Evolutionary conservation across 805 yeast species (phyloP), one percentile per base, ranked within the genome.

Genomic region (Ogataea ganodermae): DNA sequence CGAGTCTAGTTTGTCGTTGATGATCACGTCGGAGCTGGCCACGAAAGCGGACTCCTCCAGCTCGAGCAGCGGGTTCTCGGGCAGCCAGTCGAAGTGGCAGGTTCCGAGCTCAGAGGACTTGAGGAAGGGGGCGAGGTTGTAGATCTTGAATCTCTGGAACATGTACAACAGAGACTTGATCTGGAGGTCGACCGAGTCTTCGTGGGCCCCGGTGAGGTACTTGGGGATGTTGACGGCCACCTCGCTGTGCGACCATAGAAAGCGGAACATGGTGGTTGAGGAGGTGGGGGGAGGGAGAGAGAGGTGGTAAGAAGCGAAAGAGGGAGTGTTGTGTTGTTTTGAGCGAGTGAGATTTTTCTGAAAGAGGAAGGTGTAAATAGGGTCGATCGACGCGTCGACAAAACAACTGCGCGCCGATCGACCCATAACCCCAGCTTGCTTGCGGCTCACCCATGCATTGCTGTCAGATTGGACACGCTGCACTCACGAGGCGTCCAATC

Each of bases 171-270:
- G 64, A 2, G 88, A 72, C 57, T 78, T 81, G 48, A 83, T 72
- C 51, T 82, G 87, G 17, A 84, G 68, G 53, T 82, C 87, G 10
- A 81, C 72, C 4, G 82, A 74, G 59, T 84, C 89, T 46, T 76
- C 81, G 5, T 60, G 46, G 23, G 65, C 72, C 2, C 81, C 83
- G 33, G 68, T 70, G 13, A 59, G 44, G 51, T 78, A 81, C 6
- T 66, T 64, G 3, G 85, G 86, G 17, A 79, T 75, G 12, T 76
- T 71, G 21, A 75, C 66, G 3, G 69, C 68, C n/a, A 57, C 63
- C 13, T 50, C 52, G 32, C 65, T 53, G 32, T 66, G 67, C 4
- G 72, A 68, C 74, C 73, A 71, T 6, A 67, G 50, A 23, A 62
- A 55, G 40, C 57, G 56, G 50, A 66, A 59, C 55, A 63, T 68